These are phyloP conservation scores for Stemphylium beticola DNA, from an alignment of 2,329 filamentous ascomycete genomes.

Conservation along the genomic window DNA sequence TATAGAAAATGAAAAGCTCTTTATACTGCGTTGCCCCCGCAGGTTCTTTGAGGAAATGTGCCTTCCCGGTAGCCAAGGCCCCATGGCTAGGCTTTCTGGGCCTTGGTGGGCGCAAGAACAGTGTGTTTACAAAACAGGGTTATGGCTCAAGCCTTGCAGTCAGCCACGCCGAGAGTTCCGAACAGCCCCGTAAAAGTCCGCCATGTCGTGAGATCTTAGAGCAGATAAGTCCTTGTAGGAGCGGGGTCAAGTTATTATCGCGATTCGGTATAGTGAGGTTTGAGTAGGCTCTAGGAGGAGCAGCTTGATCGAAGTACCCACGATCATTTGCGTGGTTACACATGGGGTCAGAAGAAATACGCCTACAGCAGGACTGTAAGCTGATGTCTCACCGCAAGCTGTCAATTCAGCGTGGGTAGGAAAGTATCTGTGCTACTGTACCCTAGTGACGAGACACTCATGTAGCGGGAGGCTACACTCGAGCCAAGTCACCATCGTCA, in stretches of 20 bases:
- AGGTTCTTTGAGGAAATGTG: not conserved
- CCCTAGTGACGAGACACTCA: not conserved
- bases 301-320: no score
- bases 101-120: not conserved
- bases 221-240: not conserved
- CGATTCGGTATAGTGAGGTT: not conserved
- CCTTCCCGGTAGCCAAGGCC: constrained; percentile 3
- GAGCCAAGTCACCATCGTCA: constrained; percentile 24
- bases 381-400: not conserved
- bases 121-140: not conserved
- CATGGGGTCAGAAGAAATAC: not conserved
- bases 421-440: not conserved
- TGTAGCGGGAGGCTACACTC: not conserved
- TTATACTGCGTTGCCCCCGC: constrained; percentile 1
- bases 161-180: constrained; percentile 1
- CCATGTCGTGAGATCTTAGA: not conserved
- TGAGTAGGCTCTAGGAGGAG: not conserved
- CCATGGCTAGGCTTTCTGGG: not conserved
- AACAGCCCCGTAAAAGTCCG: not conserved
- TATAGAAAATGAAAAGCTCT: not conserved
- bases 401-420: not conserved
- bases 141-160: not conserved
- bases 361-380: not conserved
- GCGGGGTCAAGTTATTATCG: not conserved
- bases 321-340: not conserved